These are phyloP conservation scores for Dissophora ornata DNA, from an alignment of 192 early-diverging fungal species.

Conservation along the genomic window DNA sequence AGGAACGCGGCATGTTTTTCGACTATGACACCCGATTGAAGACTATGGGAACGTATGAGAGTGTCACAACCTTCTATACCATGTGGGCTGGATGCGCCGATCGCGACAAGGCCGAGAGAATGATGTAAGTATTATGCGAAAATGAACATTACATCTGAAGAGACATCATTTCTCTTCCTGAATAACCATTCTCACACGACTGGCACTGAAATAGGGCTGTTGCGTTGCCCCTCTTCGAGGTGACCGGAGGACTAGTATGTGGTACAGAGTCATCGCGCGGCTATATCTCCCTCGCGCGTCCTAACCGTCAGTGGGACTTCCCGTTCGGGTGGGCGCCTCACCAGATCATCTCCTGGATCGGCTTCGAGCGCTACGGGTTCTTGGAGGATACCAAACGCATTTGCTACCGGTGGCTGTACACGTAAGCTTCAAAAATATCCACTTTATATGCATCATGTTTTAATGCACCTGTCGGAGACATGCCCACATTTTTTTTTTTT, in stretches of 20 bases:
- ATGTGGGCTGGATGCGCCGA: slow-evolving; percentile 92
- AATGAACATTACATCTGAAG: background rate
- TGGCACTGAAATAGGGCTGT: no score
- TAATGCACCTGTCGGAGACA: no score
- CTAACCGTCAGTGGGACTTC: slow-evolving; percentile 97
- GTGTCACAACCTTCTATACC: slow-evolving; percentile 89
- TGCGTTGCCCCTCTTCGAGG: slow-evolving; percentile 87
- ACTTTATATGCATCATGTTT: no score
- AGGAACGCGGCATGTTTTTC: slow-evolving; percentile 80
- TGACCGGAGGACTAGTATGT: slow-evolving; percentile 89
- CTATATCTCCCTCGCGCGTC: slow-evolving; percentile 78
- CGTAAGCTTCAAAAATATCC: no score
- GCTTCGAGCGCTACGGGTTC: slow-evolving; percentile 86
- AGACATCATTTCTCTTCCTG: background rate
- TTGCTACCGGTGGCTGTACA: slow-evolving; percentile 96
- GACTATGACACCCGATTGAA: slow-evolving; percentile 87
- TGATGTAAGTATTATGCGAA: slow-evolving; percentile 65
- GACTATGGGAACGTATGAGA: slow-evolving; percentile 83
- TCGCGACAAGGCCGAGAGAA: slow-evolving; percentile 77
- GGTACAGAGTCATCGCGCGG: slow-evolving; percentile 95
- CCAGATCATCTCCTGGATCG: slow-evolving; percentile 97
- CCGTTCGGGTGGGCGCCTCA: slow-evolving; percentile 98
- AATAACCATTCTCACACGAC: no score
- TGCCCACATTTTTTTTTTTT: background rate
- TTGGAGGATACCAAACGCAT: slow-evolving; percentile 75